Evolutionary conservation across 768 basidiomycete genomes (phyloP), one percentile per base, ranked within the genome.

Genomic region (Serendipita vermifera): DNA sequence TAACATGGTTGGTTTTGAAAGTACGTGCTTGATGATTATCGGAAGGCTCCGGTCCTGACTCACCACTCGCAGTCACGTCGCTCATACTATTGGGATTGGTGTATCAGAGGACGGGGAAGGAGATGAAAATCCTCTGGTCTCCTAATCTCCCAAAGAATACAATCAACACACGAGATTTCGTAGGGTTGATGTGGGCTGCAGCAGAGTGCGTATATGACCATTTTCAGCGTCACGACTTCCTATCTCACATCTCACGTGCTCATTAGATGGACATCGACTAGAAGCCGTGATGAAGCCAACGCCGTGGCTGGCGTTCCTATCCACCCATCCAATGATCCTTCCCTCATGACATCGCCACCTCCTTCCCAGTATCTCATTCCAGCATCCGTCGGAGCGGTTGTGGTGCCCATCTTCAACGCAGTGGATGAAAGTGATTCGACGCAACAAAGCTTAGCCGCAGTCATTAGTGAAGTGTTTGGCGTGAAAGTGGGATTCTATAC

Each of bases 331-430:
- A 9, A 36, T 9, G 9, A 9, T 36, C 35, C 35, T 36, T n/a
- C n/a, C 35, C 9, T 36, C 35, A 36, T n/a, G 9, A 9, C 35
- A 9, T 9, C 72, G 55, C 79, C 80, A 39, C 77, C 35, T 36
- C 35, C n/a, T n/a, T 36, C 35, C 9, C 9, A 9, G n/a, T n/a
- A 36, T n/a, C n/a, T n/a, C 9, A 9, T 36, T 9, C 35, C 35
- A n/a, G n/a, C n/a, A n/a, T n/a, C n/a, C n/a, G n/a, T n/a, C n/a
- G n/a, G n/a, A n/a, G n/a, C n/a, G n/a, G n/a, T 36, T n/a, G n/a
- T n/a, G 9, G 35, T 36, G 9, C 35, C 35, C 35, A n/a, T 36
- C 9, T 36, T 36, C 35, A 36, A 36, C 35, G 35, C n/a, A 9
- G 35, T 36, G 9, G 35, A 36, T n/a, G 35, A n/a, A 36, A 9